Base-by-base conservation (phyloP, 306 rosid species). In the Abrus precatorius region DNA sequence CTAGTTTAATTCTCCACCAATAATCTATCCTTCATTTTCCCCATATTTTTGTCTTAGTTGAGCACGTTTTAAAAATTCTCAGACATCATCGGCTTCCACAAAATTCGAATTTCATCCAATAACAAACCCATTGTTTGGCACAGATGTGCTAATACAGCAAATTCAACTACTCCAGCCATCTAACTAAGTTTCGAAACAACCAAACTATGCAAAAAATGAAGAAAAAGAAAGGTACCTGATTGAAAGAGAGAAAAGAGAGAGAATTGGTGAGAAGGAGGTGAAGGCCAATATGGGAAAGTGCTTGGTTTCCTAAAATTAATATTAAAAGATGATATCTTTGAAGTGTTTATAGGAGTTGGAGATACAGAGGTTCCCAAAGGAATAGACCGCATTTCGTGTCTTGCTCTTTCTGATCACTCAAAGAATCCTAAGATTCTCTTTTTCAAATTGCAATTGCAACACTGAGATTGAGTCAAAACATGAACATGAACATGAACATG, bases 381-480 rank as follows among this genome's bases (percentile, higher is more conserved):
- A 41, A 95, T 68, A 55, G 98, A 87, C 96, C 89, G 88, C 98
- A 93, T 95, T 75, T 89, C 88, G 33, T 71, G 53, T 29, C 6
- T 77, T 61, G 57, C 76, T 83, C 56, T 68, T 48, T 80, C 29
- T 8, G 36, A 43, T 75, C 56, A 47, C 72, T 67, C 54, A 67
- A 67, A 67, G 72, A 67, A 67, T 67, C 72, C 52, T 9, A 27
- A 44, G 53, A 67, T 67, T 67, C 72, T 67, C 72, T 1, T 34
- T 40, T 50, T 27, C 56, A 12, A 3, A 47, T 9, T 50, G 27
- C 55, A 50, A 20, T 12, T 12, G 6, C 9, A 5, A 14, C 20
- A 13, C 3, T 9, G 30, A 14, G 7, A 66, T 20, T 20, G 53
- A 66, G 30, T 41, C 75, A 77, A 62, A 5, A 52, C 50, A 50